Conservation (phyloP, 306 rosid species). For the Lathyrus tuberosus region DNA sequence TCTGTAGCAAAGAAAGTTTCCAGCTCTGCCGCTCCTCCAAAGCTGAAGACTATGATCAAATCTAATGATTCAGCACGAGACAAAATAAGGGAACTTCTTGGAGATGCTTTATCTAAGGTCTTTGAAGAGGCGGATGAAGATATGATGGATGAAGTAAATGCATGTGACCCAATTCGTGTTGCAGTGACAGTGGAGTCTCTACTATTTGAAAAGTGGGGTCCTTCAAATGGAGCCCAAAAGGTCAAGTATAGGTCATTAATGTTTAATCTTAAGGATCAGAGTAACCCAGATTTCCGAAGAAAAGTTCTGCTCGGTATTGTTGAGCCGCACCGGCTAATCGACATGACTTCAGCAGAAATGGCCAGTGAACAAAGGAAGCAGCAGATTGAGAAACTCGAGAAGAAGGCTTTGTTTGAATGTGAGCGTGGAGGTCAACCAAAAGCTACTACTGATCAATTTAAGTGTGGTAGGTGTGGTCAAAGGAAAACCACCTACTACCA, state of each 20-base stretch:
- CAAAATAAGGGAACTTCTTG: conserved; percentile 79
- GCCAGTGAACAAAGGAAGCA: conserved; percentile 87
- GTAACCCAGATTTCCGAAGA: conserved; percentile 95
- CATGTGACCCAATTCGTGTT: conserved; percentile 80
- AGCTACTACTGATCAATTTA: conserved; percentile 94
- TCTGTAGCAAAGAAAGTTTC: conserved; percentile 54
- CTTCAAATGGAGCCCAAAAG: conserved; percentile 86
- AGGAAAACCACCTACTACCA: conserved; percentile 92
- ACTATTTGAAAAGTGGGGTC: conserved; percentile 89
- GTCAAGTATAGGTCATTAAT: conserved; percentile 86
- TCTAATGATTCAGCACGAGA: conserved; percentile 68
- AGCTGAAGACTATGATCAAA: conserved; percentile 73
- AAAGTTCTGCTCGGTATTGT: conserved; percentile 82
- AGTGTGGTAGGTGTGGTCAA: conserved; percentile 88
- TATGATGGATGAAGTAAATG: conserved; percentile 53
- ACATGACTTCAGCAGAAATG: conserved; percentile 87
- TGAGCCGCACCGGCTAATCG: conserved; percentile 60
- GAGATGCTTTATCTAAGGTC: conserved; percentile 78
- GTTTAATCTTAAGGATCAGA: conserved; percentile 87
- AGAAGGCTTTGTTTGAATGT: conserved; percentile 86
- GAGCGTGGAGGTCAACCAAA: conserved; percentile 69
- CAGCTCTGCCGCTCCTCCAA: conserved; percentile 58
- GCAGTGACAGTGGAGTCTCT: conserved; percentile 87
- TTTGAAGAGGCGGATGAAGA: conserved; percentile 72
- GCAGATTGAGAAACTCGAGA: conserved; percentile 64